Evolutionary conservation across 2,329 filamentous ascomycete genomes (phyloP).

Genomic region (Cercospora zeae-maydis): DNA sequence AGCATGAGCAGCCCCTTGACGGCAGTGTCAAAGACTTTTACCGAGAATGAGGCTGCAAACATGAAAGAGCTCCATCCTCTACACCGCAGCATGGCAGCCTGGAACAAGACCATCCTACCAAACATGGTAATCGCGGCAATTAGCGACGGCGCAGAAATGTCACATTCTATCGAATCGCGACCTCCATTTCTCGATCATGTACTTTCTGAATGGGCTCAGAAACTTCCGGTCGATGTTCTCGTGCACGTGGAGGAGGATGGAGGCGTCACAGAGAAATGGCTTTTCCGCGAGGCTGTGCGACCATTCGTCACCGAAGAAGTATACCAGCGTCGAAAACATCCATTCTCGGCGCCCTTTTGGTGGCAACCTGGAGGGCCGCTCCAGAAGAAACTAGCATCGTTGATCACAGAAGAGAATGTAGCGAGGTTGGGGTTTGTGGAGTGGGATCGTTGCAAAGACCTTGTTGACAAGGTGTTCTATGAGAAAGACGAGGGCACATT

Average conservation of each 20-base stretch:
- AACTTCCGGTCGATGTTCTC: conserved; percentile 33
- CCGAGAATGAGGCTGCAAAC: neutral
- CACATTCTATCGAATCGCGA: conserved; percentile 40
- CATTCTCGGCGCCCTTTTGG: conserved; percentile 21
- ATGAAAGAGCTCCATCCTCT: neutral
- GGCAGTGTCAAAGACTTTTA: neutral
- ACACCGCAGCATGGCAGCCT: neutral
- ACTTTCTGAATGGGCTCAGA: conserved; percentile 40
- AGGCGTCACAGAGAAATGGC: conserved; percentile 45
- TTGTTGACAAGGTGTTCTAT: neutral
- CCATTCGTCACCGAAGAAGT: conserved; percentile 28
- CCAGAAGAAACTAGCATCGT: neutral
- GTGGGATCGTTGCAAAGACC: neutral
- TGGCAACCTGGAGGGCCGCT: neutral
- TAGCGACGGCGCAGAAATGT: conserved; percentile 46
- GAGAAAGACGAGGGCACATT: neutral
- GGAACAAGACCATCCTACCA: neutral
- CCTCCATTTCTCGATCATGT: conserved; percentile 43
- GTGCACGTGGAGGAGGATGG: conserved; percentile 27
- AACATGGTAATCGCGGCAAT: neutral
- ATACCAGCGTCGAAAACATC: conserved; percentile 25
- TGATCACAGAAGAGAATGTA: neutral
- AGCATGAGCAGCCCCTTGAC: neutral
- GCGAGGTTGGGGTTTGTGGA: neutral
- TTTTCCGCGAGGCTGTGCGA: conserved; percentile 25